Evolutionary conservation across 1,284 basidiomycete species (phyloP).

Genomic region (Sporisorium scitamineum): DNA sequence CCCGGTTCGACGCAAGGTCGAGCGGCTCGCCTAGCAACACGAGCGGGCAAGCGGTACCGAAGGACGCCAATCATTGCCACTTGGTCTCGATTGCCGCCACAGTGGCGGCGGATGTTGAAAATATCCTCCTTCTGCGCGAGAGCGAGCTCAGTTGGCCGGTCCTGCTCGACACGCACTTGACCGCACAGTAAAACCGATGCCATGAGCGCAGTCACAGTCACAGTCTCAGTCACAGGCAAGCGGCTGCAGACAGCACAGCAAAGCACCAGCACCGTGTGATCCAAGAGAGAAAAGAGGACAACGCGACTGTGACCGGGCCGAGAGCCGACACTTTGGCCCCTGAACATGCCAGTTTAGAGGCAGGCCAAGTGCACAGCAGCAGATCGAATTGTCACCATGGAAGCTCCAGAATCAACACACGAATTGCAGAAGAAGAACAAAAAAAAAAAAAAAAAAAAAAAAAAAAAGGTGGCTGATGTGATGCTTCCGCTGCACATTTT

Average conservation of each 20-base stretch:
- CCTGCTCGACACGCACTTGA: too few relatives aligned
- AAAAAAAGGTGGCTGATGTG: neutral
- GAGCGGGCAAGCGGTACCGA: neutral
- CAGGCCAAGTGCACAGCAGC: neutral
- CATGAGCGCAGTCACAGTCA: too few relatives aligned
- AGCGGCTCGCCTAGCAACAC: neutral
- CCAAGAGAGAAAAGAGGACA: neutral
- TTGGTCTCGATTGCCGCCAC: neutral
- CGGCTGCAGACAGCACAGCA: neutral
- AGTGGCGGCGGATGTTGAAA: neutral
- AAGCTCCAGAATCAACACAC: neutral
- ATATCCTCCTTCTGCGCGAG: too few relatives aligned
- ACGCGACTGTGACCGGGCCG: neutral
- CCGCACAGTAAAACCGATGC: too few relatives aligned
- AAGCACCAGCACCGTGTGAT: neutral
- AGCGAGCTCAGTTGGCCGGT: too few relatives aligned
- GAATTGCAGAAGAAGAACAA: neutral
- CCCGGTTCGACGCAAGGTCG: neutral
- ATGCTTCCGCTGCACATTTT: slow-evolving; percentile 12
- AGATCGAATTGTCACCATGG: neutral
- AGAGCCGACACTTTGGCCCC: neutral
- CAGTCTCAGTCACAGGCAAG: neutral
- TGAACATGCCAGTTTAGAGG: neutral
- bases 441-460: too few relatives aligned
- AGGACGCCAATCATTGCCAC: neutral